These are phyloP conservation scores for Fusarium transvaalense DNA, from an alignment of 2,329 filamentous ascomycete genomes.

Conservation along the genomic window DNA sequence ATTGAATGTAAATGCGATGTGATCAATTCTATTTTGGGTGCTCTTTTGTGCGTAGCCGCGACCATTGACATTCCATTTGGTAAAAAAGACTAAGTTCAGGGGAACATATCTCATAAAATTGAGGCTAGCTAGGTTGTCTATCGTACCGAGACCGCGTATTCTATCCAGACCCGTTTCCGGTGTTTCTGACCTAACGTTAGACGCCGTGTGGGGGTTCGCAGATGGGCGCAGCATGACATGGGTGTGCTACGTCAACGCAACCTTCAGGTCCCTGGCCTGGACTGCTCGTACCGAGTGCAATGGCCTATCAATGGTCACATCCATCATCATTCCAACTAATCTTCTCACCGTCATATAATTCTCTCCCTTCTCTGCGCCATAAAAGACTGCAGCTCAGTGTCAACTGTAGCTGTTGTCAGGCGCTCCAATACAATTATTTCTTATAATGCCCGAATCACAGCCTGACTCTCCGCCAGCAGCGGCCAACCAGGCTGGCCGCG, in stretches of 20 bases:
- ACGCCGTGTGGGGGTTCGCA: conserved; percentile 18
- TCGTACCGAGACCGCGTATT: conserved; percentile 24
- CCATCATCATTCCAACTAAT: conserved; percentile 43
- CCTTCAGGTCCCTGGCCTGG: conserved; percentile 12
- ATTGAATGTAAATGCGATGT: conserved; percentile 8
- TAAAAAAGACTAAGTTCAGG: background rate
- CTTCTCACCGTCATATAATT: conserved; percentile 37
- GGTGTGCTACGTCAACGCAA: conserved; percentile 32
- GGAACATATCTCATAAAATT: background rate
- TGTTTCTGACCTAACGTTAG: conserved; percentile 7
- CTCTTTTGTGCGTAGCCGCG: background rate
- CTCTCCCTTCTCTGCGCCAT: conserved; percentile 26
- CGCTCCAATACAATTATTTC: conserved; percentile 29
- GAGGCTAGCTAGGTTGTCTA: conserved; percentile 15
- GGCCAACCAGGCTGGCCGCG: conserved; percentile 42
- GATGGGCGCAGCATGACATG: conserved; percentile 21
- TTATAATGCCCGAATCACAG: conserved; percentile 41
- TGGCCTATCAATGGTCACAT: conserved; percentile 34
- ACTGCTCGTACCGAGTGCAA: conserved; percentile 4
- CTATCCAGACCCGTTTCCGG: conserved; percentile 22
- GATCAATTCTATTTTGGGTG: background rate
- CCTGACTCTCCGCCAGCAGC: conserved; percentile 39
- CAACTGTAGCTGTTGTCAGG: conserved; percentile 47
- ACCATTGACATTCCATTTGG: background rate
- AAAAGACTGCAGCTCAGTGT: conserved; percentile 45